phyloP scores from a whole-genome alignment of 306 rosid genomes.

The Cicer cuneatum region DNA sequence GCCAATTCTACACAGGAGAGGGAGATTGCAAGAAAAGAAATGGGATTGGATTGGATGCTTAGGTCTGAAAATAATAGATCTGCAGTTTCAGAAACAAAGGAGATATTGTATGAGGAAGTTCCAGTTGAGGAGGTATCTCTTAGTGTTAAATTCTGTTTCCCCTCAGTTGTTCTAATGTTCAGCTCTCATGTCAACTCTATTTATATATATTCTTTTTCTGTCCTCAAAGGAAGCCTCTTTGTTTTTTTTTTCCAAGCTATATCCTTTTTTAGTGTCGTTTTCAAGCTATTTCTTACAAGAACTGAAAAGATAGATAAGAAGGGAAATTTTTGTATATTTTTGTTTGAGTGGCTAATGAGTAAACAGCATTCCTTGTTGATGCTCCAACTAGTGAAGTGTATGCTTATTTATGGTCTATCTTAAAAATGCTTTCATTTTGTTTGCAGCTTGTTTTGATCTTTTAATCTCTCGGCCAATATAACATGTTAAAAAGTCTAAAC shows the following conservation, averaged over 20 bases:
- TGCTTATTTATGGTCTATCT: slow-evolving; percentile 20
- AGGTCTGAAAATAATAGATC: slow-evolving; percentile 65
- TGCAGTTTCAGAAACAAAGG: slow-evolving; percentile 44
- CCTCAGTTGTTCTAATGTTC: not conserved
- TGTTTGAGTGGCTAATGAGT: slow-evolving; percentile 22
- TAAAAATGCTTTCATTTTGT: slow-evolving; percentile 13
- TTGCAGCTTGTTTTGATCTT: slow-evolving; percentile 14
- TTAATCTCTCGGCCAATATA: slow-evolving; percentile 30
- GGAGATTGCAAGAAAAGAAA: slow-evolving; percentile 76
- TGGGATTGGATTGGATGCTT: slow-evolving; percentile 98
- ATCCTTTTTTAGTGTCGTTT: not conserved
- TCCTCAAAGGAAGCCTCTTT: slow-evolving; percentile 16
- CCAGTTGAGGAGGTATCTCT: slow-evolving; percentile 64
- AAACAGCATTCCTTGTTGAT: slow-evolving; percentile 2
- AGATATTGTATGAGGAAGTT: slow-evolving; percentile 56
- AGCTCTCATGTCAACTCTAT: not conserved
- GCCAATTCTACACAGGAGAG: slow-evolving; percentile 48
- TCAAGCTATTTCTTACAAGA: slow-evolving; percentile 27
- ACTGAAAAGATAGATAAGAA: slow-evolving; percentile 6
- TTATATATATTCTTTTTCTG: slow-evolving; percentile 1
- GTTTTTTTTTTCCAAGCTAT: not conserved
- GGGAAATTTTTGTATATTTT: slow-evolving; percentile 5
- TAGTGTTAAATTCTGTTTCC: slow-evolving; percentile 5
- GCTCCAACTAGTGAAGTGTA: not conserved
- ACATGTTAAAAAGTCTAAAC: slow-evolving; percentile 1